These are phyloP conservation scores for Argentina anserina DNA, from an alignment of 306 rosid species.

Conservation along the genomic window DNA sequence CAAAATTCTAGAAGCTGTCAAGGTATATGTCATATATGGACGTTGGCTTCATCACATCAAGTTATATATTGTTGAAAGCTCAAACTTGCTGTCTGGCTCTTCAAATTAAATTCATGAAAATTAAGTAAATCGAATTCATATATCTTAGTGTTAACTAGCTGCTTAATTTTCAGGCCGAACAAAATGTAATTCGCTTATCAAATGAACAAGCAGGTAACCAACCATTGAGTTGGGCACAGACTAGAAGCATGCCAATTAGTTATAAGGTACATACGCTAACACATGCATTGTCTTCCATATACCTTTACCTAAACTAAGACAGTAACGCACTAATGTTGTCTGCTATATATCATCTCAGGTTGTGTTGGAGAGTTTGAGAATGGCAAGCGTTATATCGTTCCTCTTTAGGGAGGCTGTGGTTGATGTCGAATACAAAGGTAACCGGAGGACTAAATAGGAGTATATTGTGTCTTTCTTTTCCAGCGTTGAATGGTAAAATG, in stretches of 20 bases:
- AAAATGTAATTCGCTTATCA: slow-evolving; percentile 41
- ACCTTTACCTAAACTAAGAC: background rate
- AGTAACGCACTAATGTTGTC: no score
- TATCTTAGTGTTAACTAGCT: background rate
- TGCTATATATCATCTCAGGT: no score
- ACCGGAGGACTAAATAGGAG: slow-evolving; percentile 8
- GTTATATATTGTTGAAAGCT: background rate
- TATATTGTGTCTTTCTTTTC: background rate
- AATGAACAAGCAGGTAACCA: slow-evolving; percentile 41
- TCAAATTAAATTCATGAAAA: background rate
- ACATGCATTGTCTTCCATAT: background rate
- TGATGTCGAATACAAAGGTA: slow-evolving; percentile 92
- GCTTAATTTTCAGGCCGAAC: slow-evolving; percentile 56
- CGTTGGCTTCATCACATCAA: background rate
- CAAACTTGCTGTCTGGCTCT: background rate
- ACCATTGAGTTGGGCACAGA: slow-evolving; percentile 65
- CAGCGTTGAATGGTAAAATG: background rate
- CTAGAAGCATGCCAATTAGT: slow-evolving; percentile 64
- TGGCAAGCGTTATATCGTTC: slow-evolving; percentile 90
- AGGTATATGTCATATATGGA: slow-evolving; percentile 35
- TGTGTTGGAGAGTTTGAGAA: slow-evolving; percentile 77
- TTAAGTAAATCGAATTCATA: background rate
- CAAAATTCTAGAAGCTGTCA: slow-evolving; percentile 68
- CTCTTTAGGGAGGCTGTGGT: slow-evolving; percentile 85
- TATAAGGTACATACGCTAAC: slow-evolving; percentile 54